Conservation (phyloP, 306 rosid species). For the Cucumis cinereus region DNA sequence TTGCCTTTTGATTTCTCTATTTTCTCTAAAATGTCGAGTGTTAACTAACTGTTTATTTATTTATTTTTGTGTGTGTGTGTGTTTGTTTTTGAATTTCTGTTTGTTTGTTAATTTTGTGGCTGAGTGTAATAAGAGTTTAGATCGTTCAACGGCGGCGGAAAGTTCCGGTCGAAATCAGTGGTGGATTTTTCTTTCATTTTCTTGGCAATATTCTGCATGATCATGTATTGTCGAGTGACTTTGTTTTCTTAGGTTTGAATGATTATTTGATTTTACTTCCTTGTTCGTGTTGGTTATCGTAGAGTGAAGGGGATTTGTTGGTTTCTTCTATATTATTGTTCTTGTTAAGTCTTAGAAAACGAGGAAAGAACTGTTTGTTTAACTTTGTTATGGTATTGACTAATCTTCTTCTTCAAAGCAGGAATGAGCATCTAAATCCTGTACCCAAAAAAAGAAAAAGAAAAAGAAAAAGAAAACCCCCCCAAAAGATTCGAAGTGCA, state of each 20-base stretch:
- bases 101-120: neutral
- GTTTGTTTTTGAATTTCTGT: neutral
- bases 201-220: neutral
- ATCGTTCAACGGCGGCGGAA: constrained; percentile 11
- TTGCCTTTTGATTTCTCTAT: neutral
- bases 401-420: constrained; percentile 1
- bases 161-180: constrained; percentile 2
- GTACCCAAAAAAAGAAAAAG: neutral
- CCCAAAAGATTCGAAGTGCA: constrained; percentile 8
- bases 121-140: constrained; percentile 19
- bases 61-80: neutral
- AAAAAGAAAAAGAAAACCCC: neutral
- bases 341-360: neutral
- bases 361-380: neutral
- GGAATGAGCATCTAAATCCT: constrained; percentile 1
- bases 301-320: neutral
- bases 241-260: neutral
- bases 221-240: neutral
- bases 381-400: neutral
- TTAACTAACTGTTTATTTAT: neutral
- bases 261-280: neutral
- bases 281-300: neutral
- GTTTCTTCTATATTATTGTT: neutral
- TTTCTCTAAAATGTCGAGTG: neutral
- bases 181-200: neutral